Percentiles rank a stretch among this genome's conserved stretches.
These are phyloP conservation scores for Stemphylium beticola DNA, from an alignment of 2,329 filamentous ascomycete species.

Conservation along the genomic window DNA sequence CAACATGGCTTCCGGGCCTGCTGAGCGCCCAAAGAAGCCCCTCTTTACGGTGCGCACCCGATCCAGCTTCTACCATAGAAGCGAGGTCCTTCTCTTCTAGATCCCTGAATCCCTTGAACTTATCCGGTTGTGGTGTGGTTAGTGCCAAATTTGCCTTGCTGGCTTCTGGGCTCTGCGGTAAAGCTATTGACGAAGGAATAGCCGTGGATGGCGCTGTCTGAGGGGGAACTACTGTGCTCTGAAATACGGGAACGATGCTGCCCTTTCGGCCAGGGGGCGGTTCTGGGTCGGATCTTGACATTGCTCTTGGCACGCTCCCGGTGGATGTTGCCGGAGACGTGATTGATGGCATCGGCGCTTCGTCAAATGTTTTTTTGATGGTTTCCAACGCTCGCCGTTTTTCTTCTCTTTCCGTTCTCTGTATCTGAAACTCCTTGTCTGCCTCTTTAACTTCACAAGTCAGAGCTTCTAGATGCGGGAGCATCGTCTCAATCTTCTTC, in stretches of 20 bases:
- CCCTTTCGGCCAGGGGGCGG: conserved; percentile 36
- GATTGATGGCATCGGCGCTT: conserved; percentile 33
- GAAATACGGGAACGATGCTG: conserved; percentile 43
- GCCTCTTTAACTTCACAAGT: conserved; percentile 88
- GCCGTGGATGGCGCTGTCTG: conserved; percentile 31
- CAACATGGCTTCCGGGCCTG: conserved; percentile 89
- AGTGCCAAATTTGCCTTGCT: conserved; percentile 31
- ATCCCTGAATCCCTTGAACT: conserved; percentile 91
- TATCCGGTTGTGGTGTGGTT: conserved; percentile 55
- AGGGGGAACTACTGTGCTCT: conserved; percentile 44
- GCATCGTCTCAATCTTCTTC: conserved; percentile 83
- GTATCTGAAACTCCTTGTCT: conserved; percentile 96
- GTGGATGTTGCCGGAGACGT: conserved; percentile 32
- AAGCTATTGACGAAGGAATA: conserved; percentile 28
- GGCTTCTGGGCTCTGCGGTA: conserved; percentile 39
- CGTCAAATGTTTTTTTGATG: conserved; percentile 64
- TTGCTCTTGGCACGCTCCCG: conserved; percentile 29
- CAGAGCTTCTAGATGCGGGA: conserved; percentile 89
- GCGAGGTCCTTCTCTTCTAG: conserved; percentile 77
- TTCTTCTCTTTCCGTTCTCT: conserved; percentile 92
- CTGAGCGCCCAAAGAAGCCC: conserved; percentile 94
- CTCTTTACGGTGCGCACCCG: conserved; percentile 80
- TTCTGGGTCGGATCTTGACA: conserved; percentile 32
- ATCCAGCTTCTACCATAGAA: conserved; percentile 56
- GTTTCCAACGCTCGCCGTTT: conserved; percentile 90